These are phyloP conservation scores for Exobasidium cylindrosporum DNA, from an alignment of 1,284 basidiomycete genomes.

Conservation along the genomic window DNA sequence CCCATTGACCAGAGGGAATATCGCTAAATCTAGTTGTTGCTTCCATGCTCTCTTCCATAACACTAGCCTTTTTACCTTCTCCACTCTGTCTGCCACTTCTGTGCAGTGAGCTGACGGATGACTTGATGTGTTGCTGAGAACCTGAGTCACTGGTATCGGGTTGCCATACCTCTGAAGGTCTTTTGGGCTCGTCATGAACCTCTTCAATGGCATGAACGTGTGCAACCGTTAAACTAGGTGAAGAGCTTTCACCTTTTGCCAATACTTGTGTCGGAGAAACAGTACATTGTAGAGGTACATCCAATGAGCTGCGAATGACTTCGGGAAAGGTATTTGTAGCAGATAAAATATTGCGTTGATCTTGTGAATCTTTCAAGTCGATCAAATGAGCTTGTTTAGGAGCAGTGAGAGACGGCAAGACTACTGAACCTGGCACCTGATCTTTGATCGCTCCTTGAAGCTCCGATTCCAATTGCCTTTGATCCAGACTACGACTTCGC, in stretches of 20 bases:
- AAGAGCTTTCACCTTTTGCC: background rate
- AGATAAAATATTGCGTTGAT: background rate
- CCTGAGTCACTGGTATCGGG: background rate
- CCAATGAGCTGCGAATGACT: conserved; percentile 4
- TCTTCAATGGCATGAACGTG: background rate
- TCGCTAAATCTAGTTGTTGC: background rate
- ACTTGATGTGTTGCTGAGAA: background rate
- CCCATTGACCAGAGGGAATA: background rate
- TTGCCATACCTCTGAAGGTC: background rate
- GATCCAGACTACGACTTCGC: background rate
- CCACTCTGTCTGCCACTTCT: background rate
- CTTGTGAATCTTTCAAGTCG: too few relatives aligned
- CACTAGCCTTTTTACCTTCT: background rate
- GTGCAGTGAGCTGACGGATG: background rate
- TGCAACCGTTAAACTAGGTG: background rate
- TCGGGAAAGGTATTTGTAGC: background rate
- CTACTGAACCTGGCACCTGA: background rate
- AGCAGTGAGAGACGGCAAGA: background rate
- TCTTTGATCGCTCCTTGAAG: background rate
- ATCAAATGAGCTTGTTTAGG: background rate
- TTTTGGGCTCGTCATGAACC: background rate
- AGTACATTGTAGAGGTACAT: background rate
- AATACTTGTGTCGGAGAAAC: background rate
- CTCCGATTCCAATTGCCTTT: background rate
- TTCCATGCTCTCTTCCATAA: background rate